Evolutionary conservation across 2,329 filamentous ascomycete species (phyloP).

Genomic region (Hortaea sp.): DNA sequence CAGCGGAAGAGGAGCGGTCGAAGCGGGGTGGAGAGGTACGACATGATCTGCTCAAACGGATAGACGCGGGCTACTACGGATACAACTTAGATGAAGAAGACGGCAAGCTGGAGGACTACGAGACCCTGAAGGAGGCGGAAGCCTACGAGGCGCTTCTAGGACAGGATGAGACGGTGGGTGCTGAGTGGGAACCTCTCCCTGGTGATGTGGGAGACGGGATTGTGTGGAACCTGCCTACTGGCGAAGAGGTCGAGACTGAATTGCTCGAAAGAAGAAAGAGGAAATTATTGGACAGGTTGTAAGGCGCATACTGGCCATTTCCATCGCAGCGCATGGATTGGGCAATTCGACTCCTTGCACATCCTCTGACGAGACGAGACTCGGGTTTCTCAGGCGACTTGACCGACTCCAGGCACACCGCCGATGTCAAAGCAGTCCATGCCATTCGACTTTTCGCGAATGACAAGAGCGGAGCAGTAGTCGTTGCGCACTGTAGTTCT

Average conservation of each 20-base stretch:
- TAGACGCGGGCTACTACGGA: slow-evolving; percentile 92
- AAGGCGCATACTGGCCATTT: neutral
- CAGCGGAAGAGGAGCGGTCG: slow-evolving; percentile 46
- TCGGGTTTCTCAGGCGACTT: no score
- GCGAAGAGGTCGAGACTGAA: slow-evolving; percentile 91
- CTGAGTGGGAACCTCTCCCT: slow-evolving; percentile 69
- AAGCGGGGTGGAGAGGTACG: slow-evolving; percentile 45
- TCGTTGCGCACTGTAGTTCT: no score
- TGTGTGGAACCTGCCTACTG: slow-evolving; percentile 71
- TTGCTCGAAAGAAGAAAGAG: slow-evolving; percentile 75
- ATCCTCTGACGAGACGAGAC: no score
- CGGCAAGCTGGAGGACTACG: slow-evolving; percentile 67
- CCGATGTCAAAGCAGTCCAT: no score
- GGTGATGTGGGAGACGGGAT: slow-evolving; percentile 77
- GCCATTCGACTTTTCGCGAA: no score
- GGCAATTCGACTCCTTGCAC: no score
- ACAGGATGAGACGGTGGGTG: slow-evolving; percentile 36
- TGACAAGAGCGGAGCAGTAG: no score
- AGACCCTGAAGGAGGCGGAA: slow-evolving; percentile 73
- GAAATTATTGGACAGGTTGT: slow-evolving; percentile 74
- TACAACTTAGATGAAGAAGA: slow-evolving; percentile 92
- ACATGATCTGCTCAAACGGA: slow-evolving; percentile 60
- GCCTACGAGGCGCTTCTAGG: slow-evolving; percentile 59
- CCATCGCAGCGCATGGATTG: no score
- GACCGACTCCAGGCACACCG: no score